Evolutionary conservation across 192 early-diverging fungal genomes (phyloP), one percentile per base, ranked within the genome.

Genomic region (Backusella morwellensis): DNA sequence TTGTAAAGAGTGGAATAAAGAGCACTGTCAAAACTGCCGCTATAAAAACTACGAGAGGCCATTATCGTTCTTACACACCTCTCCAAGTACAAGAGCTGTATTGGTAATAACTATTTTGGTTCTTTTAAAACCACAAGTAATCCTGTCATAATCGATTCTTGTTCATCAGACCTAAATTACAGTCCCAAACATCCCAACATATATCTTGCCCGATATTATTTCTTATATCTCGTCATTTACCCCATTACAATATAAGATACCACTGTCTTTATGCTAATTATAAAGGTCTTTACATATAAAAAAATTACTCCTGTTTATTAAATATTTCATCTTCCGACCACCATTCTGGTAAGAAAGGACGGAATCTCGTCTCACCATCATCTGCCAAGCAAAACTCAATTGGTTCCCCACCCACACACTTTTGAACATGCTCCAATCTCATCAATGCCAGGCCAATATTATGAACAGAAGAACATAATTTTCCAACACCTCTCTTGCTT

Each of bases 371-470:
- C 11, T 66, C 15, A n/a, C 68, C 7, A 44, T 70, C 68, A n/a
- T 72, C 41, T 35, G 44, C 36, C 15, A 75, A 32, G 19, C 29
- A 35, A 15, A 79, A 75, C 7, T 36, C 66, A 17, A 68, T n/a
- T 29, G 42, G 21, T 19, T 36, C 54, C 1, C 26, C 41, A 0
- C 54, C 17, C 1, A 36, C 66, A 47, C 77, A 81, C 6, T 78
- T 73, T 15, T 86, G 73, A 0, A 91, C 87, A n/a, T 89, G 83
- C 26, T 98, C 97, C 66, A 97, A 79, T 59, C 95, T 89, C 85
- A 98, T 84, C 83, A 98, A 88, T 26, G 94, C 97, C 68, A 98
- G 86, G 0, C 94, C 97, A 36, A 96, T 90, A 75, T 97, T 98
- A 78, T 88, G 85, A 14, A 93, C 75, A 8, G 86, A 82, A 4